Conservation (phyloP, 805 yeast species). For the Lachancea mirantina region DNA sequence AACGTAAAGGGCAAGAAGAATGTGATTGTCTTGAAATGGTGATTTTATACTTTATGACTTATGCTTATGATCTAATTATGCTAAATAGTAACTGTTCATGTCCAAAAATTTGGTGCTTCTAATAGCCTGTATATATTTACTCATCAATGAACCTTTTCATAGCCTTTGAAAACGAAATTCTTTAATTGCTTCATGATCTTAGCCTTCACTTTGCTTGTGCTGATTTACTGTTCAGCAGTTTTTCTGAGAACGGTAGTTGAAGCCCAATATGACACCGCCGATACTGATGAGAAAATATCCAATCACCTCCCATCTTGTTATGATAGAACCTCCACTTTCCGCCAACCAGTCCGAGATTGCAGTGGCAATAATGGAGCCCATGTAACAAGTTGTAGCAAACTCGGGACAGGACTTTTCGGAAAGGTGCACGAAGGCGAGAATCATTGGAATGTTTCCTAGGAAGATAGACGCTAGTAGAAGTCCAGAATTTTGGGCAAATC, state of each 20-base stretch:
- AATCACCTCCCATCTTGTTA: constrained; percentile 30
- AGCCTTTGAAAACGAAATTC: no score
- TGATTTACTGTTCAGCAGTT: background rate
- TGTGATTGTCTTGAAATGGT: constrained; percentile 27
- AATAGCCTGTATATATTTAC: background rate
- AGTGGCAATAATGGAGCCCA: constrained; percentile 24
- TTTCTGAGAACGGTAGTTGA: constrained; percentile 9
- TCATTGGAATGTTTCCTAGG: constrained; percentile 21
- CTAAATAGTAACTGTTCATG: constrained; percentile 1
- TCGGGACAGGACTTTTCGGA: constrained; percentile 22
- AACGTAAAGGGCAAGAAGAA: constrained; percentile 29
- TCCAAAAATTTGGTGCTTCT: background rate
- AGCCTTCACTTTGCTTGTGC: background rate
- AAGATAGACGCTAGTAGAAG: constrained; percentile 5
- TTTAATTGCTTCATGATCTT: constrained; percentile 1
- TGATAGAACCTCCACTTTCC: constrained; percentile 24
- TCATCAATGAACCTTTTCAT: no score
- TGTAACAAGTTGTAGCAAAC: constrained; percentile 23
- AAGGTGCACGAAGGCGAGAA: constrained; percentile 20
- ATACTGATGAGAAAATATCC: constrained; percentile 24
- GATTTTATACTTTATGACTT: constrained; percentile 1
- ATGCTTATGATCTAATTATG: constrained; percentile 1
- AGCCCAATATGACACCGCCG: constrained; percentile 19
- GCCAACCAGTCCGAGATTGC: constrained; percentile 27
- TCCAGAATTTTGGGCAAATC: constrained; percentile 1